Conservation (phyloP, 129 eudicot genomes). For the Apium graveolens region DNA sequence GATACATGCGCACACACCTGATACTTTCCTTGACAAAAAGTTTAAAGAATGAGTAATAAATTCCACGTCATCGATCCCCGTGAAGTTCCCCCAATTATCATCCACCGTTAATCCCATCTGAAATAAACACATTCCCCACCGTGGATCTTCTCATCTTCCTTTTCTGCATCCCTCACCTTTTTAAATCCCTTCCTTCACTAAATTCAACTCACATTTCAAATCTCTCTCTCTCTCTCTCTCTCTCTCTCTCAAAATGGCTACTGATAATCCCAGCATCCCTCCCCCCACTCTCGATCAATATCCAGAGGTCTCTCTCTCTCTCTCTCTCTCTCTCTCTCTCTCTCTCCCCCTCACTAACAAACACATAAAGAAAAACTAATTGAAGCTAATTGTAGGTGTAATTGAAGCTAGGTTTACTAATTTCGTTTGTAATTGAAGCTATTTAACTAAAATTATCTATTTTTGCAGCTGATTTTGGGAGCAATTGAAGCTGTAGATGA, state of each 20-base stretch:
- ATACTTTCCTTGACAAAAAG: neutral
- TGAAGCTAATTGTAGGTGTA: neutral
- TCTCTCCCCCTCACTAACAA: neutral
- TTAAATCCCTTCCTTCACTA: slow-evolving; percentile 22
- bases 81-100: neutral
- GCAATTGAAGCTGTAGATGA: slow-evolving; percentile 47
- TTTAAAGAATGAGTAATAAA: neutral
- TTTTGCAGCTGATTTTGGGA: slow-evolving; percentile 42
- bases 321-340: neutral
- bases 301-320: slow-evolving; percentile 33
- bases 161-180: slow-evolving; percentile 9
- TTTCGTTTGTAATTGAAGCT: neutral
- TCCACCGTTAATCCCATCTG: neutral
- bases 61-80: slow-evolving; percentile 4
- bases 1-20: neutral
- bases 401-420: neutral
- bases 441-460: neutral
- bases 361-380: no score
- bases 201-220: neutral
- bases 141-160: slow-evolving; percentile 23
- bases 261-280: slow-evolving; percentile 9
- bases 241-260: slow-evolving; percentile 27
- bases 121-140: slow-evolving; percentile 13
- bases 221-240: slow-evolving; percentile 16
- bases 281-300: slow-evolving; percentile 30